Conservation (phyloP, 345 rosid genomes). For the Balakata baccata region DNA sequence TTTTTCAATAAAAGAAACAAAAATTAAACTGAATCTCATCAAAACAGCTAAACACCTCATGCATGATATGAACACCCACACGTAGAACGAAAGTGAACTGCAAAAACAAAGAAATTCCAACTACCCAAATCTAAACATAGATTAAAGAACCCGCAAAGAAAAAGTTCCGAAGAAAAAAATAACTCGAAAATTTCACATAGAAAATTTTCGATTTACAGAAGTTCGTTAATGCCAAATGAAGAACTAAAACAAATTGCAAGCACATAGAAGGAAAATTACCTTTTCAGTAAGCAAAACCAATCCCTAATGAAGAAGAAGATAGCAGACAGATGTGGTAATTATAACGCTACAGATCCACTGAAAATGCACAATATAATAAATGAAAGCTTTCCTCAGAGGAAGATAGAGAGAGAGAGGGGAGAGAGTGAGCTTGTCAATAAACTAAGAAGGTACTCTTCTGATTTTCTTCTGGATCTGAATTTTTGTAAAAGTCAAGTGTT, state of each 20-base stretch:
- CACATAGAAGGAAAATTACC: not conserved
- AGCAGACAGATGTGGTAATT: not conserved
- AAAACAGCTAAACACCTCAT: too few relatives aligned
- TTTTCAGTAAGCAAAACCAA: not conserved
- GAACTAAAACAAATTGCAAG: not conserved
- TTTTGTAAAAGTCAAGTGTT: not conserved
- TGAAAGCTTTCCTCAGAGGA: not conserved
- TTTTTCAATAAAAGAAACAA: not conserved
- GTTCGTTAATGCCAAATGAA: not conserved
- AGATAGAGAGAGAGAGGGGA: not conserved
- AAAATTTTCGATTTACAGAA: slow-evolving; percentile 1
- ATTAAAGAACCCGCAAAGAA: not conserved
- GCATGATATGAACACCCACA: too few relatives aligned
- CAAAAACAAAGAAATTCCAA: not conserved
- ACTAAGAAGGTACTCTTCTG: too few relatives aligned
- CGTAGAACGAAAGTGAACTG: too few relatives aligned
- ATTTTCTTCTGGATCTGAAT: too few relatives aligned
- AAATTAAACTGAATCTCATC: not conserved
- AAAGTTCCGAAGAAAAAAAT: not conserved
- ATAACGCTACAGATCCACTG: not conserved
- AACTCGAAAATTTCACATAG: not conserved
- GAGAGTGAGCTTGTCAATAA: not conserved
- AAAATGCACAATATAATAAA: not conserved
- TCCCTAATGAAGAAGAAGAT: not conserved
- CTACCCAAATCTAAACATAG: not conserved